Evolutionary conservation across 495 filamentous ascomycete species (phyloP).

Genomic region (Tuber borchii): DNA sequence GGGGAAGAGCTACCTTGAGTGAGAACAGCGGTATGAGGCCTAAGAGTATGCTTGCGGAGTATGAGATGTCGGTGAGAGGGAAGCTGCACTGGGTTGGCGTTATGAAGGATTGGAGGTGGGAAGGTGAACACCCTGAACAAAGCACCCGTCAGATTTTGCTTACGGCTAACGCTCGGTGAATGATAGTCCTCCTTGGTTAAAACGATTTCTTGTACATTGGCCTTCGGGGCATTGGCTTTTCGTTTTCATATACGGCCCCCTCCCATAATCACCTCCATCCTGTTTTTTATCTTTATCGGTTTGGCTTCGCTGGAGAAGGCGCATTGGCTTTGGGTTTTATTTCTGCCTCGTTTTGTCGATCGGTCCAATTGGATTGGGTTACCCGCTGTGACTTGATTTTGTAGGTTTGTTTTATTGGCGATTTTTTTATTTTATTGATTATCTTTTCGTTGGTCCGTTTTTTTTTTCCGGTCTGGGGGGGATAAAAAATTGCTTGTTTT

Average conservation of each 20-base stretch:
- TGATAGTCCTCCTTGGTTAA: conserved; percentile 7
- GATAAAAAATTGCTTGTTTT: not conserved
- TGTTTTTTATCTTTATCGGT: conserved; percentile 5
- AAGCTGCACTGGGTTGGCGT: conserved; percentile 69
- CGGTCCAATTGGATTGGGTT: not conserved
- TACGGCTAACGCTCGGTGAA: conserved; percentile 20
- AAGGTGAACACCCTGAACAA: conserved; percentile 51
- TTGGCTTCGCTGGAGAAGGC: conserved; percentile 13
- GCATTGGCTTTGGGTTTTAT: conserved; percentile 22
- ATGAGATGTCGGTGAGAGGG: conserved; percentile 61
- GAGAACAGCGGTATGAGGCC: conserved; percentile 9
- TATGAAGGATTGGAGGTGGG: conserved; percentile 75
- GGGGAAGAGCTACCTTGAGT: conserved; percentile 6
- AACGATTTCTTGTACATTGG: conserved; percentile 12
- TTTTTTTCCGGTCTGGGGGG: not conserved
- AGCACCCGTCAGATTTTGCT: conserved; percentile 7
- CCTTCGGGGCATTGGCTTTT: not conserved
- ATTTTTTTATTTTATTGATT: conserved; percentile 16
- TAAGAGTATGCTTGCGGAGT: conserved; percentile 46
- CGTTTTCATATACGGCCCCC: not conserved
- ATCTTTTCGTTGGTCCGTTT: not conserved
- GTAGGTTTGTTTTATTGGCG: conserved; percentile 11
- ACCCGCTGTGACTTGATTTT: conserved; percentile 17
- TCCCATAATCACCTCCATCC: not conserved
- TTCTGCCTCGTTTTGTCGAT: conserved; percentile 15